A percentile compares a stretch with the other conserved stretches of the same genome.
Conservation (phyloP, 2,329 filamentous ascomycete species). For the Venturia oleaginea region DNA sequence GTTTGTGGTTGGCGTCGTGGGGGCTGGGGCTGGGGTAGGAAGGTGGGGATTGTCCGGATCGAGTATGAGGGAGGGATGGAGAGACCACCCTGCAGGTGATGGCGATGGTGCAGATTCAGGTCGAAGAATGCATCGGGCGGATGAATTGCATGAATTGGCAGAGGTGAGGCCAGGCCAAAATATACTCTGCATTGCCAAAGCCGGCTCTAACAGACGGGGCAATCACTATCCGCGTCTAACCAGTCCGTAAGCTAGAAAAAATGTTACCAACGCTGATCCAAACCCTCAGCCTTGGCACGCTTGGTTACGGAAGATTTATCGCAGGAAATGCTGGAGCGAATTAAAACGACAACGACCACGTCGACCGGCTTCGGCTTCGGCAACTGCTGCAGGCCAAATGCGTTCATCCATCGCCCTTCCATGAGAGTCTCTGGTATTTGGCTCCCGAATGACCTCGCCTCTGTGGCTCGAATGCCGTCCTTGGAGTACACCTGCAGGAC, state of each 20-base stretch:
- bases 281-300: neutral
- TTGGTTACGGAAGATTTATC: neutral
- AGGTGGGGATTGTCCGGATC: neutral
- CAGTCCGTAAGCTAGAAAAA: neutral
- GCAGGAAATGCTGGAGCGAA: neutral
- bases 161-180: neutral
- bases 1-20: neutral
- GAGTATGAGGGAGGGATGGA: neutral
- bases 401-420: neutral
- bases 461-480: neutral
- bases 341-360: too few species aligned
- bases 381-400: neutral
- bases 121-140: neutral
- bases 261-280: neutral
- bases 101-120: too few species aligned
- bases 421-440: neutral
- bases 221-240: neutral
- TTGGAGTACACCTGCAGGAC: too few species aligned
- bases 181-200: constrained; percentile 1
- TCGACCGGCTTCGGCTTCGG: neutral
- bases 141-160: neutral
- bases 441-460: neutral
- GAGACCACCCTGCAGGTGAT: neutral
- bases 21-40: neutral
- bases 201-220: neutral